Conservation (phyloP, 1,139 yeast species). For the Pneumocystis oryctolagi region DNA sequence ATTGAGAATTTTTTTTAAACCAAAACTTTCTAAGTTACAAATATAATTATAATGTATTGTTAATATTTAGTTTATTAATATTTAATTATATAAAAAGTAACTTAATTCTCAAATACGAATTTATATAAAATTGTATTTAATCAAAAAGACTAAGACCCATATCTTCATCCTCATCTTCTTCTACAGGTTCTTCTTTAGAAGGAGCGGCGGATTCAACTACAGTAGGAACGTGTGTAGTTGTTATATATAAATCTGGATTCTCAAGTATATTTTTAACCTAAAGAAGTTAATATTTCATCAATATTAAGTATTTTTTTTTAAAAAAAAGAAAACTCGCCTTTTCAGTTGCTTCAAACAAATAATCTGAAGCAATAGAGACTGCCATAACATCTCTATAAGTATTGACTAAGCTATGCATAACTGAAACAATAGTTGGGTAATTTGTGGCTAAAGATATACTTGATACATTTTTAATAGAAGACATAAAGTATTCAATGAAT, state of each 20-base stretch:
- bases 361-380: slow-evolving; percentile 93
- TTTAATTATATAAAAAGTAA: background rate
- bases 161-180: slow-evolving; percentile 53
- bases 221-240: slow-evolving; percentile 73
- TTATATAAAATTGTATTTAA: slow-evolving; percentile 28
- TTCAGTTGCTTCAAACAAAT: slow-evolving; percentile 98
- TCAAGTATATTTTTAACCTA: slow-evolving; percentile 92
- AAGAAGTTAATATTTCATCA: slow-evolving; percentile 4
- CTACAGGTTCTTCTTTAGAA: slow-evolving; percentile 56
- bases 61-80: background rate
- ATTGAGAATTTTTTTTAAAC: background rate
- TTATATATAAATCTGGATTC: slow-evolving; percentile 99
- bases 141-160: slow-evolving; percentile 99
- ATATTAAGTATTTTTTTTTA: background rate
- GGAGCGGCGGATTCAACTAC: slow-evolving; percentile 51
- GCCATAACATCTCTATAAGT: slow-evolving; percentile 98
- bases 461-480: slow-evolving; percentile 89
- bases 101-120: background rate
- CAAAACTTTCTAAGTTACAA: background rate
- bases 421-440: slow-evolving; percentile 99
- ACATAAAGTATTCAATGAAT: slow-evolving; percentile 78
- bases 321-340: slow-evolving; percentile 27
- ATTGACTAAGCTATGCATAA: slow-evolving; percentile 97
- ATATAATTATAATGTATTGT: background rate
- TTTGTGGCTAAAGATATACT: slow-evolving; percentile 92